These are phyloP conservation scores for Colletotrichum gloeosporioides DNA, from an alignment of 2,329 filamentous ascomycete species.

Conservation along the genomic window DNA sequence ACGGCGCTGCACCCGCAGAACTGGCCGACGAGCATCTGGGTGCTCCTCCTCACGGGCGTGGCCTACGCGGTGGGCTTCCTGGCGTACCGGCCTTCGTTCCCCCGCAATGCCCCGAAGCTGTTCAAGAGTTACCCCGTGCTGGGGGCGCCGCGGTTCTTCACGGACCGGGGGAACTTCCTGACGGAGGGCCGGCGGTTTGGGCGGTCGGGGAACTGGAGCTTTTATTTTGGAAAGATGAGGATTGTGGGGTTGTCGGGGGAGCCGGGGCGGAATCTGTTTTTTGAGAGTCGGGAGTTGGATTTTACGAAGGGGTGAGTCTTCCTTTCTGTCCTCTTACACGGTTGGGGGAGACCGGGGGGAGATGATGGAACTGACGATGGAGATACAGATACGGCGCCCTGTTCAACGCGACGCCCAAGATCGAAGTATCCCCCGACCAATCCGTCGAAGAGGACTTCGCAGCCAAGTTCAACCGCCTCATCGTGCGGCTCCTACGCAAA, in stretches of 20 bases:
- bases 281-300: conserved; percentile 49
- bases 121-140: conserved; percentile 42
- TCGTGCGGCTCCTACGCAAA: conserved; percentile 40
- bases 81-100: conserved; percentile 25
- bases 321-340: background rate
- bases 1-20: conserved; percentile 10
- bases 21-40: conserved; percentile 24
- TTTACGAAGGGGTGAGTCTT: conserved; percentile 43
- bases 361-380: background rate
- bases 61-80: conserved; percentile 15
- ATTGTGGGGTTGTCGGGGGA: conserved; percentile 51
- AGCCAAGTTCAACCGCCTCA: conserved; percentile 29
- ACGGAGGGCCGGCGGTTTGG: conserved; percentile 33
- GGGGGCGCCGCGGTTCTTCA: conserved; percentile 52
- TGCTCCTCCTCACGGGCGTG: conserved; percentile 20
- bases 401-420: conserved; percentile 32
- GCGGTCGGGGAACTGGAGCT: conserved; percentile 50
- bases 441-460: conserved; percentile 23
- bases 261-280: conserved; percentile 46
- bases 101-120: conserved; percentile 28
- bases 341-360: background rate
- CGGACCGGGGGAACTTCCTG: conserved; percentile 49
- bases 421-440: conserved; percentile 14
- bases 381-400: conserved; percentile 31
- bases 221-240: conserved; percentile 49